Conservation (phyloP, 75 land plant species). For the Adiantum capillusveneris region DNA sequence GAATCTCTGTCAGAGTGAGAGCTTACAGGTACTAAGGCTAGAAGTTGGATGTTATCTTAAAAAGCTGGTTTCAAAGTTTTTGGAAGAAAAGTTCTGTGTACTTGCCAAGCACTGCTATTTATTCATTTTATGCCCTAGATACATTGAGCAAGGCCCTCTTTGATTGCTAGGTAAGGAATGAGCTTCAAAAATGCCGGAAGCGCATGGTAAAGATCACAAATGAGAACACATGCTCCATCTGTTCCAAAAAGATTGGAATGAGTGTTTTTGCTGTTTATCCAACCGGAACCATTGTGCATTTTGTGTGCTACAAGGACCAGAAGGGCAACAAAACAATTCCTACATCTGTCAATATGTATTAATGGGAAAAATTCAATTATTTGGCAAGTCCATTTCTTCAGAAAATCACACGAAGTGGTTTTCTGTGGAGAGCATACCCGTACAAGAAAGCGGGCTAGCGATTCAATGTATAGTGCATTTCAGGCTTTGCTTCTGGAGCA, state of each 20-base stretch:
- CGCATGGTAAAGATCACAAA: constrained; percentile 54
- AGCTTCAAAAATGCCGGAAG: constrained; percentile 56
- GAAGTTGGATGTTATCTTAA: too few species aligned
- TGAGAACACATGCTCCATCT: constrained; percentile 82
- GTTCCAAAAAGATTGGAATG: constrained; percentile 75
- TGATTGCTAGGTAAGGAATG: constrained; percentile 66
- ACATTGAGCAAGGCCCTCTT: background rate
- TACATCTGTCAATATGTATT: too few species aligned
- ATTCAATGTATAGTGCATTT: too few species aligned
- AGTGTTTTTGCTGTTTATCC: constrained; percentile 96
- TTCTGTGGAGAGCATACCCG: too few species aligned
- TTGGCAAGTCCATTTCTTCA: too few species aligned
- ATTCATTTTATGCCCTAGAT: background rate
- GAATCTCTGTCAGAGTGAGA: constrained; percentile 71
- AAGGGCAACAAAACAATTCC: constrained; percentile 70
- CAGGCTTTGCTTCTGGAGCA: too few species aligned
- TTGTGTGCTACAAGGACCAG: constrained; percentile 82
- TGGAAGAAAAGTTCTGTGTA: too few species aligned
- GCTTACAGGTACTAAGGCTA: constrained; percentile 58
- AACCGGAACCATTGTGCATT: constrained; percentile 82
- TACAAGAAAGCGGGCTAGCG: too few species aligned
- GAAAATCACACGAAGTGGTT: too few species aligned
- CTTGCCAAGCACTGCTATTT: too few species aligned
- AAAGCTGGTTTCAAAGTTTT: too few species aligned
- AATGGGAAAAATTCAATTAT: too few species aligned